Evolutionary conservation across 169 alveolate genomes (phyloP), one percentile per base, ranked within the genome.

Genomic region (Plasmodium yoelii): DNA sequence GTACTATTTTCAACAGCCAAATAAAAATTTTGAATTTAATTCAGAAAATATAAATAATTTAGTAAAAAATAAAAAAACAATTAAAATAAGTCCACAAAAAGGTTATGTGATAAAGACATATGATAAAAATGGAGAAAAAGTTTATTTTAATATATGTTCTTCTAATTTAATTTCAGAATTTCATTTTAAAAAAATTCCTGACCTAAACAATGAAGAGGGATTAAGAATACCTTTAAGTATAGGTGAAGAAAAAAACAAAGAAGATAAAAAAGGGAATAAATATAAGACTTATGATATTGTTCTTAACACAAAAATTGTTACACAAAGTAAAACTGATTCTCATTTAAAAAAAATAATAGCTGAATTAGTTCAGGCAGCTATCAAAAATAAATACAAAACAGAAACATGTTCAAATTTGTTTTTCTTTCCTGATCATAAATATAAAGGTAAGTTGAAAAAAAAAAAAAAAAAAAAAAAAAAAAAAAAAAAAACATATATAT

Each of bases 81-180:
- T 86, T 69, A 68, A 46, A 70, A 87, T 87, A 72, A 60, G 64
- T 61, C 92, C 92, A 9, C 80, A 72, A 19, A 87, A 87, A 72
- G 92, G 92, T 12, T 87, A 44, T 61, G 92, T 87, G 15, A 87
- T 87, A 87, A 75, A 87, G 53, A 60, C 92, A 15, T 86, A 86
- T 63, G 91, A 86, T 12, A 86, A 86, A 15, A 26, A 86, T 42
- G 91, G 91, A 2, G 91, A 73, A 28, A 86, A 86, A 24, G 91
- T 86, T 2, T 86, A 86, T 57, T 69, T 86, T 53, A 86, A 86
- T 10, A 86, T 86, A 22, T 63, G 80, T n/a, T 68, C 74, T 18
- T 86, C 91, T 44, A 70, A 42, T 47, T 47, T 86, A 26, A 86
- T 86, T 69, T 73, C 91, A 3, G 91, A 86, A 19, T 86, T 86